Percentiles rank a stretch among this genome's conserved stretches.
Evolutionary conservation across 1,284 basidiomycete genomes (phyloP).

Genomic region (Stygiomarasmius scandens): DNA sequence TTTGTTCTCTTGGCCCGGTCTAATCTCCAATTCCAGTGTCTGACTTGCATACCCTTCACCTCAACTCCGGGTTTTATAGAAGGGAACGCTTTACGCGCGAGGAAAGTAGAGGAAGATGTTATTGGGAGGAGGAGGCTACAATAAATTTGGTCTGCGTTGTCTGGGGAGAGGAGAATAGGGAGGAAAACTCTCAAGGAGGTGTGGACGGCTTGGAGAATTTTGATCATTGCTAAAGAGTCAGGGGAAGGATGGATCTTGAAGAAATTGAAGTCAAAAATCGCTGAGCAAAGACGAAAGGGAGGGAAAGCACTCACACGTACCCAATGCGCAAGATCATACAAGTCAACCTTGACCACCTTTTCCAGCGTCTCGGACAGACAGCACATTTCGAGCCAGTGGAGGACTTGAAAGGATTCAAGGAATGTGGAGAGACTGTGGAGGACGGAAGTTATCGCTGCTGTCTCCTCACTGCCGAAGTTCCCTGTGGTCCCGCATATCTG

Average conservation of each 20-base stretch:
- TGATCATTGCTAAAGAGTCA: background rate
- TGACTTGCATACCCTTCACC: background rate
- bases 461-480: too few species aligned
- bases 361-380: background rate
- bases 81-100: background rate
- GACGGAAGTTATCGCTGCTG: too few species aligned
- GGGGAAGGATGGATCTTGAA: background rate
- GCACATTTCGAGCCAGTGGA: background rate
- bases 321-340: background rate
- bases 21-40: too few species aligned
- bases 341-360: background rate
- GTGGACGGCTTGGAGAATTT: background rate
- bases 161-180: background rate
- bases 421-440: too few species aligned
- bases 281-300: background rate
- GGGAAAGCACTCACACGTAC: background rate
- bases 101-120: background rate
- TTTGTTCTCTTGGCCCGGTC: too few species aligned
- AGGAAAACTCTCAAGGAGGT: background rate
- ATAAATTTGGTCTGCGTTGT: too few species aligned
- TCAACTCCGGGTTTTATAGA: background rate
- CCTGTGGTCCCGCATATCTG: background rate
- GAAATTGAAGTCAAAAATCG: background rate
- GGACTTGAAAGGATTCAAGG: background rate
- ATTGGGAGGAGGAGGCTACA: background rate